Base-by-base conservation (phyloP, 192 early-diverging fungal species). In the Rhizoclosmatium globosum region DNA sequence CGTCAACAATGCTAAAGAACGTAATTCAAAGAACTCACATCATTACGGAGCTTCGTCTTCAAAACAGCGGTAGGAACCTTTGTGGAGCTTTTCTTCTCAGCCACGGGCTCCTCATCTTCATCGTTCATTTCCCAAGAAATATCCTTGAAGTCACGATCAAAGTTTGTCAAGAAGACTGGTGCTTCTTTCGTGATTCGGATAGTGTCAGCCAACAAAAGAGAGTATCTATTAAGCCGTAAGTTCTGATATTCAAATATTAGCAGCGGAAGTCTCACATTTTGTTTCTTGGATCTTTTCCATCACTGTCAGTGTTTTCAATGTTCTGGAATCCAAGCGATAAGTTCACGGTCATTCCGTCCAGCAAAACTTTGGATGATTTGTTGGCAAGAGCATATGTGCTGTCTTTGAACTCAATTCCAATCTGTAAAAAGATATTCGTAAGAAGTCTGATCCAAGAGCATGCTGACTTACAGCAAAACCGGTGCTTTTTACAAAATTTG, bases 381-480 rank as follows among this genome's bases (percentile, higher is more conserved):
- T 88, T 73, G 45, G 86, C 89, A 61, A 99, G 87, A 13, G 90
- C 82, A 85, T 94, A 97, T 31, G 83, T 87, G 11, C 92, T 88
- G 76, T 99, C 98, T 50, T 93, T 87, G 75, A 98, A 95, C 85
- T 99, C 97, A 62, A 98, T 94, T 11, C 98, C 98, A 69, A 94
- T 98, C 83, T 90, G 53, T 76, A 13, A 79, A 82, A 81, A 23
- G 6, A 72, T 50, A 38, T 64, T 43, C 41, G 44, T 44, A 68
- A 45, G 43, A n/a, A 31, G 19, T 46, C 6, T 9, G 46, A 43
- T 38, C 15, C 21, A 68, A 45, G 15, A 42, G 42, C 44, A 66
- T 82, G n/a, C 81, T 38, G 17, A 80, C 85, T 76, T 86, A 93
- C 91, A 15, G 91, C 92, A 81, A 91, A 95, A 44, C 98, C 98